Base-by-base conservation (phyloP, 257 asterid genomes). In the Nicotiana noctiflora region DNA sequence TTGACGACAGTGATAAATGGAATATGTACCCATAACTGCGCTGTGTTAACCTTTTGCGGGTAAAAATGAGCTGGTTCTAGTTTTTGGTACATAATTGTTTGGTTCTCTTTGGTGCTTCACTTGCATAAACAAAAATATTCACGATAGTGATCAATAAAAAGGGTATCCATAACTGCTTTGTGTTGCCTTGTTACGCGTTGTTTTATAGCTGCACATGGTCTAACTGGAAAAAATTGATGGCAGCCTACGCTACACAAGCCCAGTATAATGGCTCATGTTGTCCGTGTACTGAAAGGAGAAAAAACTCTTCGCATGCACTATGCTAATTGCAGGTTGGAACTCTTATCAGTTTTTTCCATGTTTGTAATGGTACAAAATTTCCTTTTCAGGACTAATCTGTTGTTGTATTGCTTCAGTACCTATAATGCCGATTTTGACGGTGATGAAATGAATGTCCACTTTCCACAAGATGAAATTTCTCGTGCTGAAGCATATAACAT, bases 191-290 rank as follows among this genome's bases (percentile, higher is more conserved):
- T 37, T 32, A 37, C 60, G 29, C 34, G 31, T 75, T 56, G 52
- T 55, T 66, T 67, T 52, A 61, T 23, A 64, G 68, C 53, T 84
- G 80, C 76, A 82, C 31, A 67, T 75, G 75, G 37, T 81, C 72
- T 80, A 67, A 78, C 79, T 64, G 76, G 49, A n/a, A 70, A 64
- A 46, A 18, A 13, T 51, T 79, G 62, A 76, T 88, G 76, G 67
- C 93, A 96, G 98, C 99, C 99, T 80, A 96, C 99, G 13, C 99
- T 96, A 79, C 99, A 96, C 93, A 96, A 96, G 89, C 98, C 99
- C 72, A 96, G 99, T 84, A 94, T 96, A 89, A 96, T 96, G 99
- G 99, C 99, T 70, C 99, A 96, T 84, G 89, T 91, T 11, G 99
- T 96, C 83, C 98, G 99, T 77, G 97, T 96, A 51, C 86, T 96